phyloP scores from a whole-genome alignment of 352 stramenopile species.

The Globisporangium solare region DNA sequence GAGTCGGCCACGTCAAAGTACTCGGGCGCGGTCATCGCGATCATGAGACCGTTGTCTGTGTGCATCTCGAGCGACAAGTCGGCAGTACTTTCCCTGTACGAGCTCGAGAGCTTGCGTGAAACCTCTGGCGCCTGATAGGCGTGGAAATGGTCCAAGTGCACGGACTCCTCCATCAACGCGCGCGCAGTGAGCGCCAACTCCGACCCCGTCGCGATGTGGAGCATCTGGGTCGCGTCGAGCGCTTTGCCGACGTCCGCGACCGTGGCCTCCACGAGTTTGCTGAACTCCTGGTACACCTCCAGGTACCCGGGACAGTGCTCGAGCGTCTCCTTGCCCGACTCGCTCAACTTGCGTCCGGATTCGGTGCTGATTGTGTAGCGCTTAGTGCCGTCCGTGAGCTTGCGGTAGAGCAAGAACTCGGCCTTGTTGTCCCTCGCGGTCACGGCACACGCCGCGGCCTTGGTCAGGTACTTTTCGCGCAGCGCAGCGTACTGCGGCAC shows the following conservation, averaged over 20 bases:
- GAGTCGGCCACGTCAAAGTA: constrained; percentile 58
- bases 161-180: constrained; percentile 56
- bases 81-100: constrained; percentile 16
- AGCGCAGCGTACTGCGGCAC: constrained; percentile 49
- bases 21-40: constrained; percentile 63
- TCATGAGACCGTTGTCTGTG: constrained; percentile 72
- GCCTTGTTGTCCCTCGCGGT: constrained; percentile 36
- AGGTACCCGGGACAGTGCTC: constrained; percentile 51
- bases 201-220: constrained; percentile 36
- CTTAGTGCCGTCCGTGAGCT: constrained; percentile 64
- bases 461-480: constrained; percentile 49
- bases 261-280: constrained; percentile 42
- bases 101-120: constrained; percentile 10
- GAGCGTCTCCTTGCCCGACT: constrained; percentile 35
- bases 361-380: constrained; percentile 73
- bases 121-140: constrained; percentile 41
- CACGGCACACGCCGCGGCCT: constrained; percentile 53
- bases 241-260: constrained; percentile 51
- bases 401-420: constrained; percentile 64
- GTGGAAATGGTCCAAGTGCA: constrained; percentile 82
- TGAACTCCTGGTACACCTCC: constrained; percentile 51
- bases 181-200: constrained; percentile 40
- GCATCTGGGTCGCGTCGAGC: constrained; percentile 47
- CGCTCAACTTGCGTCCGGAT: constrained; percentile 35
- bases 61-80: constrained; percentile 71